Evolutionary conservation across 179 eudicot genomes (phyloP).

Genomic region (Vitellaria paradoxa): DNA sequence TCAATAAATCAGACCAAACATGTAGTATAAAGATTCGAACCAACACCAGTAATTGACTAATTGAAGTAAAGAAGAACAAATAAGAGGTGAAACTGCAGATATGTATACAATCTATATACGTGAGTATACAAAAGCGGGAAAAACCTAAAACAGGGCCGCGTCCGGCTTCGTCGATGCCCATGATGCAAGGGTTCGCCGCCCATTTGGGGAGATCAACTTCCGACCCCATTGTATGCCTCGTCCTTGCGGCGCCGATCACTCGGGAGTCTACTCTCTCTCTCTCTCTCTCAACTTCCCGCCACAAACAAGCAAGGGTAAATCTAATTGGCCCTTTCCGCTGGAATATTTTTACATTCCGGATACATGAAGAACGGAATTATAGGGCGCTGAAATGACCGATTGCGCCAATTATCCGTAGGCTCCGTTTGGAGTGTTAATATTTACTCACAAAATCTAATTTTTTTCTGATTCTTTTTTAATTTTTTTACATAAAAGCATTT

Average conservation of each 20-base stretch:
- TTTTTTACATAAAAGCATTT: too few relatives aligned
- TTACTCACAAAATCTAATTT: too few relatives aligned
- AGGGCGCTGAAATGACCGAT: too few relatives aligned
- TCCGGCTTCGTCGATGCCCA: constrained; percentile 99
- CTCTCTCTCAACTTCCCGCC: constrained; percentile 12
- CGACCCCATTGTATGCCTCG: constrained; percentile 27
- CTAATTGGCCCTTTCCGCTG: background rate
- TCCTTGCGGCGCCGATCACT: constrained; percentile 1
- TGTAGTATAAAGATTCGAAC: too few relatives aligned
- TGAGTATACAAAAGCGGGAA: background rate
- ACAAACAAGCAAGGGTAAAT: too few relatives aligned
- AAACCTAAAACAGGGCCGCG: constrained; percentile 97
- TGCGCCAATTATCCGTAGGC: too few relatives aligned
- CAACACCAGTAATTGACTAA: background rate
- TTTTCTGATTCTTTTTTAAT: too few relatives aligned
- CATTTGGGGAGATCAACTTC: constrained; percentile 51
- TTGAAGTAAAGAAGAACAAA: background rate
- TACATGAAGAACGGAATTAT: too few relatives aligned
- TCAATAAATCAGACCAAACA: background rate
- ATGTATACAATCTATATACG: background rate
- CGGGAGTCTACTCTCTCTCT: background rate
- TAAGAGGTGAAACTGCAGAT: background rate
- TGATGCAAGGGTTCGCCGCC: constrained; percentile 81
- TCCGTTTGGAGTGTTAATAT: too few relatives aligned
- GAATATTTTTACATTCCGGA: too few relatives aligned